Percentiles rank a stretch among this genome's conserved stretches.
Evolutionary conservation across 176 grass and related monocot genomes (phyloP).

Genomic region (Dactylis glomerata): DNA sequence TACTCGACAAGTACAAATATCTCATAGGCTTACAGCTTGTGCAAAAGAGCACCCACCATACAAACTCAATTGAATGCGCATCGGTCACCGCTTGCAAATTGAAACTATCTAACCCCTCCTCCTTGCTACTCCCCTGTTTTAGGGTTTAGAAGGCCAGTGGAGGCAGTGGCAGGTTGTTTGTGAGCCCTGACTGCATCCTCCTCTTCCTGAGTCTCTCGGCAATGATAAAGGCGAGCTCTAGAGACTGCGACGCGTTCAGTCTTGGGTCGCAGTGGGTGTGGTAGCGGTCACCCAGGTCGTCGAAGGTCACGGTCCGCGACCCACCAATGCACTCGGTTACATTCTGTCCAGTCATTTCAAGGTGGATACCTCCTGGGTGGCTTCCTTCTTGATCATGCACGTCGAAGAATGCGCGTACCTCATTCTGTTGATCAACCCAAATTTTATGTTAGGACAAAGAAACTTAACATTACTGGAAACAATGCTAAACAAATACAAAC

Average conservation of each 20-base stretch:
- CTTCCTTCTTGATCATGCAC: slow-evolving; percentile 95
- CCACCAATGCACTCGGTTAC: slow-evolving; percentile 95
- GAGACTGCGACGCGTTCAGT: slow-evolving; percentile 81
- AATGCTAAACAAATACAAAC: background rate
- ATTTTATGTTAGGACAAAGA: background rate
- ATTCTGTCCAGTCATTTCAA: slow-evolving; percentile 96
- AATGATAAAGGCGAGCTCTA: slow-evolving; percentile 88
- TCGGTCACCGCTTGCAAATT: slow-evolving; percentile 8
- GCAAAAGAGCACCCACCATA: slow-evolving; percentile 41
- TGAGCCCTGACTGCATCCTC: slow-evolving; percentile 50
- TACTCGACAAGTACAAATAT: slow-evolving; percentile 14
- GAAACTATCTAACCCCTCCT: slow-evolving; percentile 38
- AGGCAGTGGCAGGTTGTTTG: slow-evolving; percentile 54
- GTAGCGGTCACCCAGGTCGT: slow-evolving; percentile 80
- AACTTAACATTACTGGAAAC: background rate
- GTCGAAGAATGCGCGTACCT: slow-evolving; percentile 88
- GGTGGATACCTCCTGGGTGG: slow-evolving; percentile 86
- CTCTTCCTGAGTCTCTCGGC: slow-evolving; percentile 90
- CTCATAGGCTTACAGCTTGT: slow-evolving; percentile 35
- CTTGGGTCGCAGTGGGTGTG: slow-evolving; percentile 95
- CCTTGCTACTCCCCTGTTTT: background rate
- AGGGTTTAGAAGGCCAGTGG: slow-evolving; percentile 61
- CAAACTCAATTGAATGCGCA: slow-evolving; percentile 46
- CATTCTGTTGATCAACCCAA: slow-evolving; percentile 48
- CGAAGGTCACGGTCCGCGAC: slow-evolving; percentile 85